These are phyloP conservation scores for Novymonas esmeraldas DNA, from an alignment of 208 protist genomes.

Conservation along the genomic window DNA sequence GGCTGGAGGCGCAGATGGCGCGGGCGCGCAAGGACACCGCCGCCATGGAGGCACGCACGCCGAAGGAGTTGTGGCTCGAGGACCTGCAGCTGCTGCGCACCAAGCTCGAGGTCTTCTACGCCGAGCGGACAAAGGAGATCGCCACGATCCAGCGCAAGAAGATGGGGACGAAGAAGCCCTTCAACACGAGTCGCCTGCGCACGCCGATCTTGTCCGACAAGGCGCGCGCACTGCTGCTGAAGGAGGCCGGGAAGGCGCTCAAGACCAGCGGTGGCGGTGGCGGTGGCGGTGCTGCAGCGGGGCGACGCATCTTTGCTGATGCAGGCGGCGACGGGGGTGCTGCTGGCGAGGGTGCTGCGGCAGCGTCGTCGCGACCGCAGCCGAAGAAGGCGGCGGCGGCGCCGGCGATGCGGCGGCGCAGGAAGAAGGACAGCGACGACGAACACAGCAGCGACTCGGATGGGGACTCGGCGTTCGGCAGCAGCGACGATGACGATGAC, in stretches of 20 bases:
- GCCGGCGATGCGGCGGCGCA: conserved; percentile 26
- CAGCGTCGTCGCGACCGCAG: conserved; percentile 7
- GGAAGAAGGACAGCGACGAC: conserved; percentile 64
- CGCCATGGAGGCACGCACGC: conserved; percentile 68
- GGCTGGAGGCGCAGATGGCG: conserved; percentile 88
- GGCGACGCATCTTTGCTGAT: conserved; percentile 2
- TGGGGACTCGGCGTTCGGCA: conserved; percentile 40
- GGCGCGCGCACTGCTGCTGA: conserved; percentile 62
- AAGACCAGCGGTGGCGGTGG: conserved; percentile 31
- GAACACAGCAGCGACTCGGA: conserved; percentile 37
- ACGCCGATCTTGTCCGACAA: conserved; percentile 89
- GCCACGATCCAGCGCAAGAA: conserved; percentile 80
- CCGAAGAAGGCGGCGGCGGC: conserved; percentile 42
- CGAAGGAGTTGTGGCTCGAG: conserved; percentile 86
- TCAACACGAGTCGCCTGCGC: conserved; percentile 72
- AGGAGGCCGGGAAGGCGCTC: conserved; percentile 65
- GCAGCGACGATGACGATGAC: conserved; percentile 32
- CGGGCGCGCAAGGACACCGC: conserved; percentile 82
- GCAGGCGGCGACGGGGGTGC: conserved; percentile 2
- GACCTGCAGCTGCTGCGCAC: conserved; percentile 86
- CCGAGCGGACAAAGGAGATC: conserved; percentile 71
- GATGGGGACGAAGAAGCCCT: conserved; percentile 82
- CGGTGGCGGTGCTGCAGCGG: conserved; percentile 1
- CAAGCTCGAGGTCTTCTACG: conserved; percentile 64
- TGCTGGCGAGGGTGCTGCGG: conserved; percentile 16